Evolutionary conservation across 129 eudicot species (phyloP).

Genomic region (Calendula officinalis): DNA sequence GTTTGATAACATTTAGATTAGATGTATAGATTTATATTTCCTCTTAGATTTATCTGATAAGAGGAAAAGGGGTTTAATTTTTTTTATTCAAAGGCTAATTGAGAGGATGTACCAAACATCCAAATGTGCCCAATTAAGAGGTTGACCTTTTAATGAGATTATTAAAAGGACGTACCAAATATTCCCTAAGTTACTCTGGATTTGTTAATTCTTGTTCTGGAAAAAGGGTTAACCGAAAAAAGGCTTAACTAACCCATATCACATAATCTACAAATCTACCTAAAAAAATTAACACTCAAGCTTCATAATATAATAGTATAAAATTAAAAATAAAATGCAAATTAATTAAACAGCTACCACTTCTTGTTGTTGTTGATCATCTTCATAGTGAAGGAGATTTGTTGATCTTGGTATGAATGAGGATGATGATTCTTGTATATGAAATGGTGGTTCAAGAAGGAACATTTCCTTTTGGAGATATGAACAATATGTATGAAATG

Average conservation of each 20-base stretch:
- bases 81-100: too few species aligned
- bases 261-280: constrained; percentile 24
- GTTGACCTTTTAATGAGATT: too few species aligned
- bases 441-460: constrained; percentile 43
- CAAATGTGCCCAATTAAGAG: too few species aligned
- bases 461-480: constrained; percentile 74
- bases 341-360: constrained; percentile 53
- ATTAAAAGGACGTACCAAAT: neutral
- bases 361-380: constrained; percentile 67
- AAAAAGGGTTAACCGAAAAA: constrained; percentile 13
- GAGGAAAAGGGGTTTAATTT: too few species aligned
- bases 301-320: constrained; percentile 14
- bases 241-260: constrained; percentile 28
- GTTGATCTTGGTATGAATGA: constrained; percentile 37
- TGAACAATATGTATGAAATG: constrained; percentile 69
- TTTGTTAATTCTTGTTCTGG: constrained; percentile 7
- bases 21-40: too few species aligned
- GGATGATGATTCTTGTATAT: constrained; percentile 35
- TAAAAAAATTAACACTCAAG: constrained; percentile 17
- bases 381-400: constrained; percentile 62
- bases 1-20: too few species aligned
- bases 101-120: too few species aligned
- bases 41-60: too few species aligned
- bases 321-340: neutral
- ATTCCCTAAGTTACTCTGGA: constrained; percentile 14